Conservation (phyloP, 2,329 filamentous ascomycete genomes). For the Cladophialophora psammophila region DNA sequence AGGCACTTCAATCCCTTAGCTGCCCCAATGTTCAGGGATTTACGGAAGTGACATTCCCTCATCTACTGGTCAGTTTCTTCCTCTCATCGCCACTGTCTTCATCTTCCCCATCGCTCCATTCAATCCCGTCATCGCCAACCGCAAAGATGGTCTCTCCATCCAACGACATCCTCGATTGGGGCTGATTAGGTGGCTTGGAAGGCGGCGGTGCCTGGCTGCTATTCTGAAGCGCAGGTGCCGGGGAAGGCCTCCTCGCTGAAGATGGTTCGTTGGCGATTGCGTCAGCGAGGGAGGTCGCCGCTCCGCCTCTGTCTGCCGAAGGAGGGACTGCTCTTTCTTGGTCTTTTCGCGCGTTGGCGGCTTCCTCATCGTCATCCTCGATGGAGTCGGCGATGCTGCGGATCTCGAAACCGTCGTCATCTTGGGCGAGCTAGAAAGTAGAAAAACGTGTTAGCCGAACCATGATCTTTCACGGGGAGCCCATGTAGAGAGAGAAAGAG, state of each 20-base stretch:
- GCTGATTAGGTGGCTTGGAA: constrained; percentile 39
- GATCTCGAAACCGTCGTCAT: constrained; percentile 98
- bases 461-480: background rate
- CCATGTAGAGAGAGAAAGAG: background rate
- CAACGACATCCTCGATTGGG: constrained; percentile 65
- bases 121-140: constrained; percentile 84
- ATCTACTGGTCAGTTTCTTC: constrained; percentile 59
- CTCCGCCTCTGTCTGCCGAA: constrained; percentile 34
- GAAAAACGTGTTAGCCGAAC: constrained; percentile 19
- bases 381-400: constrained; percentile 79
- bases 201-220: constrained; percentile 23
- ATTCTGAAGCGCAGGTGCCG: constrained; percentile 27
- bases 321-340: constrained; percentile 38
- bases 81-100: constrained; percentile 65
- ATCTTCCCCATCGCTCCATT: constrained; percentile 76
- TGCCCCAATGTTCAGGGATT: background rate
- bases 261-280: constrained; percentile 19
- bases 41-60: background rate
- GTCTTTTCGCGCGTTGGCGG: constrained; percentile 47
- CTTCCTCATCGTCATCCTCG: constrained; percentile 43
- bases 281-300: constrained; percentile 39
- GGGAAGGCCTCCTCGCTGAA: constrained; percentile 25
- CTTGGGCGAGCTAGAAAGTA: constrained; percentile 77
- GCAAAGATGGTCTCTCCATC: constrained; percentile 97
- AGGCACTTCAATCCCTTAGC: background rate